These are phyloP conservation scores for Wickerhamiella alocasiicola DNA, from an alignment of 805 yeast genomes.

Conservation along the genomic window DNA sequence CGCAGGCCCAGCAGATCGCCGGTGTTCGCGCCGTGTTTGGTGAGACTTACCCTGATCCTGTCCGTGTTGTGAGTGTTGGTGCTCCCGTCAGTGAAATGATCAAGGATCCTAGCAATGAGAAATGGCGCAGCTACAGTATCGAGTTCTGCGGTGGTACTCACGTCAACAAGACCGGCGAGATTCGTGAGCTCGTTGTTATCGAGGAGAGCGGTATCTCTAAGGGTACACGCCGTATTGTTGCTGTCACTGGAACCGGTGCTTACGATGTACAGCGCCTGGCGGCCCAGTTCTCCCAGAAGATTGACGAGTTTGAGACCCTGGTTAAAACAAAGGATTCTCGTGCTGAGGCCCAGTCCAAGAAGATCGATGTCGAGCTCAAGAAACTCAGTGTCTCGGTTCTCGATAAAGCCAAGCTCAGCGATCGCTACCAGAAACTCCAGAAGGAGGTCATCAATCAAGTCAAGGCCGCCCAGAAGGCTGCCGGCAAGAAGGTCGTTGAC, in stretches of 20 bases:
- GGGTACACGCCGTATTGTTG: slow-evolving; percentile 96
- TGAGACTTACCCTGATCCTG: slow-evolving; percentile 98
- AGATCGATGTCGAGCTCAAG: slow-evolving; percentile 71
- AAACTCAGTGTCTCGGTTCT: slow-evolving; percentile 71
- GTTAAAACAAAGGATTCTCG: slow-evolving; percentile 27
- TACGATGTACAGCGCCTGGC: slow-evolving; percentile 82
- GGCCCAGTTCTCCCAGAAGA: slow-evolving; percentile 47
- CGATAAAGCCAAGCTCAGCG: slow-evolving; percentile 63
- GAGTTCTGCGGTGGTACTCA: slow-evolving; percentile 99
- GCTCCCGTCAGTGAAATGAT: slow-evolving; percentile 73
- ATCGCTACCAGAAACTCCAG: slow-evolving; percentile 63
- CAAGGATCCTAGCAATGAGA: slow-evolving; percentile 50
- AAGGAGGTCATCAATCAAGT: slow-evolving; percentile 79
- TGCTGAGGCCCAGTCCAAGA: slow-evolving; percentile 75
- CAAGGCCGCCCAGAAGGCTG: slow-evolving; percentile 80
- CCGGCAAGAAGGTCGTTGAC: slow-evolving; percentile 68
- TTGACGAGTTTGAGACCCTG: slow-evolving; percentile 48
- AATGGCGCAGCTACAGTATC: slow-evolving; percentile 70
- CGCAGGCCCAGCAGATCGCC: slow-evolving; percentile 55
- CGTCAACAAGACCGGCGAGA: slow-evolving; percentile 82
- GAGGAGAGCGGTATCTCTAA: slow-evolving; percentile 98
- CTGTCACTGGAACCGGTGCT: slow-evolving; percentile 88
- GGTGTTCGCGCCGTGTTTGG: slow-evolving; percentile 98
- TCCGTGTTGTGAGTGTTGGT: slow-evolving; percentile 94
- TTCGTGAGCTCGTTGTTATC: slow-evolving; percentile 73